phyloP scores from a whole-genome alignment of 805 yeast genomes.

The Wickerhamomyces silvicola region DNA sequence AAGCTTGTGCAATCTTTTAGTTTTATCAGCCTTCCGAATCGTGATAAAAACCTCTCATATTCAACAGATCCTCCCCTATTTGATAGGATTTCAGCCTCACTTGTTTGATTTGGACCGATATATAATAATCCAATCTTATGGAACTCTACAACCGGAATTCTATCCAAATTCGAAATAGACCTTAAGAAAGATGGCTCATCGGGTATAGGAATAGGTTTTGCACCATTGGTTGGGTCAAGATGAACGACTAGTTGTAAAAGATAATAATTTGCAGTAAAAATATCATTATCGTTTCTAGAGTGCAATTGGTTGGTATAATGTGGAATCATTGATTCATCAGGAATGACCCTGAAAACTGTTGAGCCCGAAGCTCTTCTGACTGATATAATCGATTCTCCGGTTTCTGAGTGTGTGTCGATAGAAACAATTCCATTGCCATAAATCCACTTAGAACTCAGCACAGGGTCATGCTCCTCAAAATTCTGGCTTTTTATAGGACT shows the following conservation, averaged over 20 bases:
- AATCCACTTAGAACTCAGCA: conserved; percentile 46
- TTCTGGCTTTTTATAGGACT: conserved; percentile 17
- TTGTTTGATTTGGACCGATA: conserved; percentile 59
- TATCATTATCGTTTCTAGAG: conserved; percentile 14
- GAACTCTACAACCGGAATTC: conserved; percentile 71
- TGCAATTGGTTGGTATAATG: conserved; percentile 19
- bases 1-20: conserved; percentile 46
- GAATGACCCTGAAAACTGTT: conserved; percentile 36
- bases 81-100: conserved; percentile 57
- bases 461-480: conserved; percentile 21
- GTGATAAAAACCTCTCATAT: conserved; percentile 52
- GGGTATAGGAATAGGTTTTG: conserved; percentile 45
- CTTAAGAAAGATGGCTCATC: conserved; percentile 40
- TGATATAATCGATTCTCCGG: conserved; percentile 46
- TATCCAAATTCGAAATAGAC: conserved; percentile 58
- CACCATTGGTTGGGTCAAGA: conserved; percentile 25
- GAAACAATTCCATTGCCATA: conserved; percentile 52
- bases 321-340: conserved; percentile 35
- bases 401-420: conserved; percentile 43
- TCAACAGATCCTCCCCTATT: conserved; percentile 59
- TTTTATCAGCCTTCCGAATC: conserved; percentile 54
- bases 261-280: conserved; percentile 38
- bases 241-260: conserved; percentile 46
- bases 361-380: conserved; percentile 67
- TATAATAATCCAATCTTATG: conserved; percentile 77